Evolutionary conservation across 2,329 filamentous ascomycete species (phyloP), one percentile per base, ranked within the genome.

Genomic region (Chaetothyriales sp.): DNA sequence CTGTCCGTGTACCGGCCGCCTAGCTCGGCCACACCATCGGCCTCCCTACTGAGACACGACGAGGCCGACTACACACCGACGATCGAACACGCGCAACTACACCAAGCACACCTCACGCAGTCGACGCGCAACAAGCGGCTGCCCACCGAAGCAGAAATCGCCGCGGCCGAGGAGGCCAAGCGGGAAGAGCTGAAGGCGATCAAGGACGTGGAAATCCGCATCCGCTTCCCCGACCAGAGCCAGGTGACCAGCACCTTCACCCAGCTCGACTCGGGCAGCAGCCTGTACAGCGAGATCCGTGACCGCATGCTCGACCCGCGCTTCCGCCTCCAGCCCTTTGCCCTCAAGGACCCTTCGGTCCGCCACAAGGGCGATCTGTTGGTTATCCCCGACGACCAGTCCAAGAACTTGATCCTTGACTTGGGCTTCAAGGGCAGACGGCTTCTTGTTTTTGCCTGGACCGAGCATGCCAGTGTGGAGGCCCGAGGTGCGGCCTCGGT

Each of bases 161-260:
- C 80, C 36, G 80, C 81, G 20, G 79, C 81, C 57, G 81, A 80
- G 32, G 73, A 77, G 4, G 80, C 78, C 19, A 79, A 82, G 49
- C 76, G 78, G 46, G 79, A 81, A 26, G 81, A 74, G 55, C 70
- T 88, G 1, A 76, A 81, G 4, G 74, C 77, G 4, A 74, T 89
- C 53, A 79, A 77, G 48, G 77, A 78, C 28, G 77, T 94, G 28
- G 75, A 79, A 25, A 74, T 96, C 56, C 87, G 85, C 57, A 77
- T 95, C 47, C 83, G 89, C 22, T 89, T 95, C 59, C 90, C 90
- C 0, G 89, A 96, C 63, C 85, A 89, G 59, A 84, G 81, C 51
- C 80, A 82, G 49, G 79, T 88, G 28, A 79, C 87, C 48, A 82
- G 82, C 68, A 76, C 74, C n/a, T 80, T 93, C 57, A 75, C 73